Conservation (phyloP, 1,284 basidiomycete genomes). For the Apiotrichum akiyoshidainum region DNA sequence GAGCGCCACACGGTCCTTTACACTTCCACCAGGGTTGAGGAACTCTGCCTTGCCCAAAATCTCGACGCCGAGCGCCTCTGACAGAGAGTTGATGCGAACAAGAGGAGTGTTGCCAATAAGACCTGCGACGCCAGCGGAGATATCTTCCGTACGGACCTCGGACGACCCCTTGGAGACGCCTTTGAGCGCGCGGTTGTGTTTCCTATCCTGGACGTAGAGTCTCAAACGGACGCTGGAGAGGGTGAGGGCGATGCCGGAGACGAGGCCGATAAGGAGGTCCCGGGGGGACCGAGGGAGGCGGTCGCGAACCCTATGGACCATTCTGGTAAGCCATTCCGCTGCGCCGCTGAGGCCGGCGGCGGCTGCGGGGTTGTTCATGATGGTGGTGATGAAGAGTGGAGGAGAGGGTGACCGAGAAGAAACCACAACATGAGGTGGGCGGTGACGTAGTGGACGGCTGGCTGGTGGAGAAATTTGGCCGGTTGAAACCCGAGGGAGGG, state of each 20-base stretch:
- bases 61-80: conserved; percentile 84
- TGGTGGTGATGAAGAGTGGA: background rate
- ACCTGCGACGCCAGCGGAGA: conserved; percentile 70
- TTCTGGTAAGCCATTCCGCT: conserved; percentile 2
- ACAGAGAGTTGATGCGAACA: conserved; percentile 84
- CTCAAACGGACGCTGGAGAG: conserved; percentile 62
- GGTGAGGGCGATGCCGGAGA: conserved; percentile 68
- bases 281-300: conserved; percentile 36
- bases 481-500: no score
- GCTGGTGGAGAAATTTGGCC: no score
- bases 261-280: conserved; percentile 61
- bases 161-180: conserved; percentile 61
- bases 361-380: background rate
- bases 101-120: conserved; percentile 95
- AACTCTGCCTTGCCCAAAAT: conserved; percentile 64
- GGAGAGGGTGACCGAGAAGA: background rate
- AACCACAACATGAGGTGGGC: background rate
- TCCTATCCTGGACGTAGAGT: conserved; percentile 56
- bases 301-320: conserved; percentile 25
- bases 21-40: conserved; percentile 93
- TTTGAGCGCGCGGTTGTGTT: conserved; percentile 49
- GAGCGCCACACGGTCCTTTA: conserved; percentile 94
- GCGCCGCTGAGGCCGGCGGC: conserved; percentile 3
- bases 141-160: conserved; percentile 65
- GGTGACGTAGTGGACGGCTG: no score